Conservation (phyloP, 345 rosid species). For the Citrus unshiu region DNA sequence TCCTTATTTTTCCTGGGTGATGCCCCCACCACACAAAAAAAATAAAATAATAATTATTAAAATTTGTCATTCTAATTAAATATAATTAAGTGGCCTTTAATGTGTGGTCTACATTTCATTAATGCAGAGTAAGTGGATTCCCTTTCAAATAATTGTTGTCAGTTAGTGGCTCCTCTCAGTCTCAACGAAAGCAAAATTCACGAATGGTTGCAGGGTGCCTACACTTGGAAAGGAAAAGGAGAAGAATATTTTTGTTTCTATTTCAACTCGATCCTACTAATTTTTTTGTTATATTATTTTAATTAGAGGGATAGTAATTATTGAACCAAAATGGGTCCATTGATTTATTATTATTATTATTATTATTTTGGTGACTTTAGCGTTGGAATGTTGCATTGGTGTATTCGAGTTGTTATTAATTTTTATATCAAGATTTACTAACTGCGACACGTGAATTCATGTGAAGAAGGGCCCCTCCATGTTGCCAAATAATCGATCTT, state of each 20-base stretch:
- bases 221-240: slow-evolving; percentile 27
- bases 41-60: neutral
- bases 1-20: slow-evolving; percentile 19
- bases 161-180: slow-evolving; percentile 15
- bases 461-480: slow-evolving; percentile 54
- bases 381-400: slow-evolving; percentile 12
- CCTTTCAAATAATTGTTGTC: slow-evolving; percentile 24
- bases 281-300: neutral
- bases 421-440: slow-evolving; percentile 23
- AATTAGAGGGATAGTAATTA: slow-evolving; percentile 18
- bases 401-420: slow-evolving; percentile 15
- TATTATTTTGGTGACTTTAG: slow-evolving; percentile 11
- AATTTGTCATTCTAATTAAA: neutral
- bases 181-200: slow-evolving; percentile 9
- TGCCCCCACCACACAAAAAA: slow-evolving; percentile 17
- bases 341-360: neutral
- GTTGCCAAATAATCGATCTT: slow-evolving; percentile 11
- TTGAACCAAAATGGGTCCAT: slow-evolving; percentile 27
- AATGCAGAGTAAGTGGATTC: slow-evolving; percentile 39
- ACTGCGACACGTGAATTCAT: slow-evolving; percentile 49
- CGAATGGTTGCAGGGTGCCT: slow-evolving; percentile 18
- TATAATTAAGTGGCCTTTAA: slow-evolving; percentile 12
- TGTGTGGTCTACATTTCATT: slow-evolving; percentile 47
- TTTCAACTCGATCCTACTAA: neutral
- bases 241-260: slow-evolving; percentile 19